Base-by-base conservation (phyloP, 768 basidiomycete species). In the Mycena venus region DNA sequence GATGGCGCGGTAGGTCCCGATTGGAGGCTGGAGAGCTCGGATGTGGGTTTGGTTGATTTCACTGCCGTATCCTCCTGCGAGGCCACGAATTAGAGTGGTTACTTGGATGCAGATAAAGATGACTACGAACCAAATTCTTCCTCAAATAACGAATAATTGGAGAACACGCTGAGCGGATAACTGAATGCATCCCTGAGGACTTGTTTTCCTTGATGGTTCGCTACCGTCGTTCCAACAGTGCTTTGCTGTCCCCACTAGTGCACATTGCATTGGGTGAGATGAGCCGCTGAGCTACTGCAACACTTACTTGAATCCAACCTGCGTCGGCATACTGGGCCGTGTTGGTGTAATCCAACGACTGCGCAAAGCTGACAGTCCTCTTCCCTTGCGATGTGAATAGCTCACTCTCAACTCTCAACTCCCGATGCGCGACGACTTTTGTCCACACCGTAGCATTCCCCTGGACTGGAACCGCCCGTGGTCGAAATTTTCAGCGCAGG, bases 241-340 rank as follows among this genome's bases (percentile, higher is more conserved):
- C 84, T 84, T 79, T 92, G 91, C 25, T 84, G 80, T 7, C 90
- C 85, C 73, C 86, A 87, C 90, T 91, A 21, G 31, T 51, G 15
- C 44, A n/a, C n/a, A 44, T 27, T 17, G 1, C 31, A 32, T 15
- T 51, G 55, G 29, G 53, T 19, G 5, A 9, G 15, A 23, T n/a
- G 1, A 11, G 25, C 27, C 3, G 11, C 21, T 25, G 27, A 12
- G 6, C 27, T 12, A 29, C 17, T 25, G 4, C 21, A 10, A 27
- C 12, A 27, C 70, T 32, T 69, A 82, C 82, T 79, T 82, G 82
- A 15, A 82, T 59, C 83, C 81, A 83, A 8, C 86, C 79, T 59
- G 88, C 77, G 66, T 91, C 77, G 42, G 86, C 79, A 74, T 90
- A 92, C 60, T 83, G 82, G 72, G 91, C 91, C 11, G 83, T 84